Evolutionary conservation across 768 basidiomycete species (phyloP).

Genomic region (Calocybe indica): DNA sequence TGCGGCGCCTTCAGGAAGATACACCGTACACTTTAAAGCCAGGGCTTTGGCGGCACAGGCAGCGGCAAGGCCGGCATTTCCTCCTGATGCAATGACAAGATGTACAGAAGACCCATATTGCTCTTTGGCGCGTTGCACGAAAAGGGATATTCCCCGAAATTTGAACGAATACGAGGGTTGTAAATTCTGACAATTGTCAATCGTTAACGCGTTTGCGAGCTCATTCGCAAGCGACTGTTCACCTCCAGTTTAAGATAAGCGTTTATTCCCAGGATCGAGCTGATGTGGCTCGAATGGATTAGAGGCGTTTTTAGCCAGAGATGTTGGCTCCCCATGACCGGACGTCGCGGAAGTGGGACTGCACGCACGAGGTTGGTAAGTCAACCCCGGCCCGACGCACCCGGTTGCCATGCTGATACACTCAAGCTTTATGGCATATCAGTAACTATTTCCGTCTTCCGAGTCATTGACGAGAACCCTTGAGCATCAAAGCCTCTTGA

Average conservation of each 20-base stretch:
- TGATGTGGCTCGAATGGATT: slow-evolving; percentile 53
- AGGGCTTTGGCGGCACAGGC: slow-evolving; percentile 53
- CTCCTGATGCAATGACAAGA: slow-evolving; percentile 63
- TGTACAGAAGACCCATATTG: slow-evolving; percentile 48
- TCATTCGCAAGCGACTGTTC: background rate
- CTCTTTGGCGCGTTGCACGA: slow-evolving; percentile 42
- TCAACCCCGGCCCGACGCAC: too few species aligned
- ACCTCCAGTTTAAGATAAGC: slow-evolving; percentile 72
- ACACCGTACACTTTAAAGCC: slow-evolving; percentile 60
- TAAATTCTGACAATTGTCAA: slow-evolving; percentile 38
- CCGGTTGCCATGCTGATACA: too few species aligned
- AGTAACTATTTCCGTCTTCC: too few species aligned
- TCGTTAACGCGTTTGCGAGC: background rate
- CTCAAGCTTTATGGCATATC: too few species aligned
- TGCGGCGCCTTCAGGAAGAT: slow-evolving; percentile 50
- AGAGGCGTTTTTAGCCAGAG: slow-evolving; percentile 63
- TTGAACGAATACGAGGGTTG: slow-evolving; percentile 74
- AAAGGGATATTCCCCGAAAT: slow-evolving; percentile 59
- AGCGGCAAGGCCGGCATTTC: slow-evolving; percentile 67
- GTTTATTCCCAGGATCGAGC: slow-evolving; percentile 38
- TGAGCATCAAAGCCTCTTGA: too few species aligned
- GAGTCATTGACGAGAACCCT: too few species aligned
- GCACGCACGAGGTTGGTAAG: too few species aligned
- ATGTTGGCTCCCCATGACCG: background rate
- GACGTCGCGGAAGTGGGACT: too few species aligned